phyloP scores from a whole-genome alignment of 83 land plant genomes.

The Thuja plicata region DNA sequence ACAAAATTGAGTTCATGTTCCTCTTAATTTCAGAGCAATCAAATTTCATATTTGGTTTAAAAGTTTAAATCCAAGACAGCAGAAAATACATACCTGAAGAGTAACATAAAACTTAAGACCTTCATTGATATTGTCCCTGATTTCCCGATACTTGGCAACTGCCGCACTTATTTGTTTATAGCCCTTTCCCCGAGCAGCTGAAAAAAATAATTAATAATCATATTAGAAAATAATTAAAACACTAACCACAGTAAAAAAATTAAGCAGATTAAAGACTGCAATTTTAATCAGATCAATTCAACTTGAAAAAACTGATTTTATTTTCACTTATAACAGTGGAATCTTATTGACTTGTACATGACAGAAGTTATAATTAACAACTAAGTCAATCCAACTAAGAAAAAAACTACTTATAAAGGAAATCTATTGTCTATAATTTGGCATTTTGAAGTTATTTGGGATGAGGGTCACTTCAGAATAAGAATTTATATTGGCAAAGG shows the following conservation, averaged over 20 bases:
- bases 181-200: constrained; percentile 78
- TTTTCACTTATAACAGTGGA: neutral
- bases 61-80: constrained; percentile 5
- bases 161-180: constrained; percentile 86
- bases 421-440: too few species aligned
- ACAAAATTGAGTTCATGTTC: neutral
- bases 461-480: neutral
- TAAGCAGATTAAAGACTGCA: neutral
- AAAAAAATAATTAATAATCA: constrained; percentile 2
- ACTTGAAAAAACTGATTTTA: neutral
- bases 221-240: neutral
- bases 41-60: neutral
- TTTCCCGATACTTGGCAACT: constrained; percentile 83
- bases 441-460: neutral
- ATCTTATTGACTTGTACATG: neutral
- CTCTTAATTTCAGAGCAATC: neutral
- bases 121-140: constrained; percentile 94
- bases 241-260: neutral
- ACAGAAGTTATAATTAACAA: too few species aligned
- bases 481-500: neutral
- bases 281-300: neutral
- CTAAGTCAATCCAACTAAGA: too few species aligned
- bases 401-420: too few species aligned
- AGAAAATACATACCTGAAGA: constrained; percentile 69
- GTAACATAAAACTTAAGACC: constrained; percentile 97